Conservation (phyloP, 148 eudicot species). For the Fagopyrum esculentum region DNA sequence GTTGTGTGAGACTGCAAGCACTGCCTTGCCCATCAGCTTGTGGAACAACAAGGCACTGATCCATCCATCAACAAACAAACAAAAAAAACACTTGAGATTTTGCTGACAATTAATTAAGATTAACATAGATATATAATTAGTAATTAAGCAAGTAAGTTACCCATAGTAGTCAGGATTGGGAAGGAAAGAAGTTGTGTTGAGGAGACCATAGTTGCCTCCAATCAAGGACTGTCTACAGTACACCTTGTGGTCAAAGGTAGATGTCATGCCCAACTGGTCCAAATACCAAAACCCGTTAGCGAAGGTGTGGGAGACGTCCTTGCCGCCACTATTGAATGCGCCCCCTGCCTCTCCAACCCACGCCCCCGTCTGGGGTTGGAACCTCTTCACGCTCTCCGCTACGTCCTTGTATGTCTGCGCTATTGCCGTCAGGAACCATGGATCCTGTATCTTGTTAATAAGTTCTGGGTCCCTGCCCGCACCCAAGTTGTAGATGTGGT, state of each 20-base stretch:
- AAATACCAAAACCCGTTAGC: slow-evolving; percentile 24
- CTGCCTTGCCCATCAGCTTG: slow-evolving; percentile 36
- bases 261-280: too few species aligned
- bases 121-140: too few species aligned
- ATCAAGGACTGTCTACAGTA: slow-evolving; percentile 53
- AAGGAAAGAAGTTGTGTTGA: slow-evolving; percentile 38
- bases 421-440: slow-evolving; percentile 22
- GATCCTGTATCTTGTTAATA: slow-evolving; percentile 32
- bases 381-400: slow-evolving; percentile 5
- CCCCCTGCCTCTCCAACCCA: slow-evolving; percentile 65
- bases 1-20: slow-evolving; percentile 21
- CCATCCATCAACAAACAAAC: too few species aligned
- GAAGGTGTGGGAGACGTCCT: slow-evolving; percentile 38
- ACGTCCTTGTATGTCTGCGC: slow-evolving; percentile 26
- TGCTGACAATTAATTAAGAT: too few species aligned
- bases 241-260: not conserved
- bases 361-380: slow-evolving; percentile 26
- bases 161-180: slow-evolving; percentile 14
- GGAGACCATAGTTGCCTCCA: slow-evolving; percentile 57
- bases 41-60: slow-evolving; percentile 19
- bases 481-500: slow-evolving; percentile 60
- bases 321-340: slow-evolving; percentile 54
- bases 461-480: slow-evolving; percentile 24
- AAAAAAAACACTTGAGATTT: too few species aligned
- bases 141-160: too few species aligned